A percentile compares a stretch with the other conserved stretches of the same genome.
phyloP scores from a whole-genome alignment of 805 yeast species.

The Sugiyamaella boreocaroliniensis region DNA sequence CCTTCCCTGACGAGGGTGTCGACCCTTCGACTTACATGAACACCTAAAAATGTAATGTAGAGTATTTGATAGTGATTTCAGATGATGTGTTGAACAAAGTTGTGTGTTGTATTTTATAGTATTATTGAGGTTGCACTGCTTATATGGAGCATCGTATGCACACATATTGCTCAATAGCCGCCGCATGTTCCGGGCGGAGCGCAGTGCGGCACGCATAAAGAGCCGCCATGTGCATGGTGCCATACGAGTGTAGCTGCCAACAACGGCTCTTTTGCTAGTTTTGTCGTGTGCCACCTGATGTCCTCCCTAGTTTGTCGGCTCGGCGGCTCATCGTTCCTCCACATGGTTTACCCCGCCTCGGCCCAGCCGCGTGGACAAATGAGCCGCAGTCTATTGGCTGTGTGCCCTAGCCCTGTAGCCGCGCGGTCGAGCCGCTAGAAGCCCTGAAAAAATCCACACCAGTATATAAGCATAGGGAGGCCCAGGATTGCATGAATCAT shows the following conservation, averaged over 20 bases:
- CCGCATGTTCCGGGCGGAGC: too few relatives aligned
- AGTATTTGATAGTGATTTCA: conserved; percentile 6
- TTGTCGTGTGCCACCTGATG: too few relatives aligned
- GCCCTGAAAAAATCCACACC: not conserved
- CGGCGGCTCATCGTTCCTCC: not conserved
- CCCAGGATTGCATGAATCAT: not conserved
- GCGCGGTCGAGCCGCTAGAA: too few relatives aligned
- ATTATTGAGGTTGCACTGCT: too few relatives aligned
- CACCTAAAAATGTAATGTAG: conserved; percentile 36
- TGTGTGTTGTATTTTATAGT: not conserved
- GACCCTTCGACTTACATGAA: conserved; percentile 98
- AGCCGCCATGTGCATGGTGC: too few relatives aligned
- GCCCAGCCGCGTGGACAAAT: not conserved
- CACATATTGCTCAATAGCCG: too few relatives aligned
- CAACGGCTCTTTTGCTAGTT: too few relatives aligned
- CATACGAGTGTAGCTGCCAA: too few relatives aligned
- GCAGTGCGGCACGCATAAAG: too few relatives aligned
- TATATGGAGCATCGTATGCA: not conserved
- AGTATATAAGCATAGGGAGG: not conserved
- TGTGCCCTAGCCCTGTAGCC: too few relatives aligned
- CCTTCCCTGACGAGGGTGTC: conserved; percentile 96
- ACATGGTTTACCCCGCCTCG: not conserved
- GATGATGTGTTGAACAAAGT: not conserved
- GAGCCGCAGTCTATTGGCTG: too few relatives aligned
- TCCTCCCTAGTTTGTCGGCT: too few relatives aligned